Evolutionary conservation across 2,329 filamentous ascomycete species (phyloP).

Genomic region (Microascus cirrosus): DNA sequence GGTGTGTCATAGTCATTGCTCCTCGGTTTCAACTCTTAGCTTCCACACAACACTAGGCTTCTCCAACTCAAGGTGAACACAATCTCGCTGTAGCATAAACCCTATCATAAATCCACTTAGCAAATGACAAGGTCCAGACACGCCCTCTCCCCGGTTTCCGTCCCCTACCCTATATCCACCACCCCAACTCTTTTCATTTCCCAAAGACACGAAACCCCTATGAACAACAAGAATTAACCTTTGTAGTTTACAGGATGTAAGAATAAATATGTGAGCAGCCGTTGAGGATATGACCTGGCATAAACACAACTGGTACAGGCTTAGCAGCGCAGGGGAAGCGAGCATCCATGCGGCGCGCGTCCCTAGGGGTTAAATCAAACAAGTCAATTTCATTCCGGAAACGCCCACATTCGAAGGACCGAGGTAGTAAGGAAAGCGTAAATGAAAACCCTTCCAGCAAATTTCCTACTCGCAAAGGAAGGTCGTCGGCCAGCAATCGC

Average conservation of each 20-base stretch:
- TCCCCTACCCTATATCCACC: background rate
- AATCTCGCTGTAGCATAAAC: background rate
- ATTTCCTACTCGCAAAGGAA: background rate
- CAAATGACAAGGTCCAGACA: background rate
- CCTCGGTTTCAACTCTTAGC: background rate
- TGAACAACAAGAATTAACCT: background rate
- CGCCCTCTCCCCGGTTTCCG: background rate
- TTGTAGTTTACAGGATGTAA: constrained; percentile 1
- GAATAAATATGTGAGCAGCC: constrained; percentile 1
- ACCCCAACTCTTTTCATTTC: constrained; percentile 1
- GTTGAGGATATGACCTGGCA: background rate
- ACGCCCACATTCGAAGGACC: background rate
- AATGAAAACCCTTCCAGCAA: background rate
- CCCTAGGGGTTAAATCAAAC: constrained; percentile 7
- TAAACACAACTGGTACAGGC: background rate
- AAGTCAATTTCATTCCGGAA: background rate
- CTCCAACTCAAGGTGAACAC: background rate
- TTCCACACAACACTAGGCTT: background rate
- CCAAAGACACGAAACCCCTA: background rate
- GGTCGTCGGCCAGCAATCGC: background rate
- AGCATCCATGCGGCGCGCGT: background rate
- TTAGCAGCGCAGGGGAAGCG: background rate
- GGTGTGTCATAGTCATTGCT: background rate
- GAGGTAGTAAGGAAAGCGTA: background rate
- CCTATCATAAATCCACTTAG: background rate